Conservation (phyloP, 2,329 filamentous ascomycete species). For the Monosporascus sp. region DNA sequence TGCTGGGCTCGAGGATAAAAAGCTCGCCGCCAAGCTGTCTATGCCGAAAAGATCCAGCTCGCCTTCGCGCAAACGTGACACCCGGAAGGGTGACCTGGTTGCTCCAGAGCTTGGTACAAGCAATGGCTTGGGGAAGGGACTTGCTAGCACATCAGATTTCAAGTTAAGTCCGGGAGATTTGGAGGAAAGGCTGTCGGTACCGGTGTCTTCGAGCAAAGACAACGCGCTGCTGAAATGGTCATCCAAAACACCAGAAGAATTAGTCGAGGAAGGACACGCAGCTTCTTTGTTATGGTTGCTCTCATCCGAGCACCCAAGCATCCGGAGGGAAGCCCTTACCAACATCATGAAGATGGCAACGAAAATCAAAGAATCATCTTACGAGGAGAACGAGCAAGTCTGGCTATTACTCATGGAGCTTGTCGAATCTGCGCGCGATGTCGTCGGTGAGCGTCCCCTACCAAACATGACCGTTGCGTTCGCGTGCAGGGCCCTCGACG, state of each 20-base stretch:
- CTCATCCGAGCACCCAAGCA: slow-evolving; percentile 67
- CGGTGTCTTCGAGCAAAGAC: slow-evolving; percentile 44
- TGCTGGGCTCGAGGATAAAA: slow-evolving; percentile 29
- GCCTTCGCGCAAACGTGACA: not conserved
- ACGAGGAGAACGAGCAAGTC: slow-evolving; percentile 71
- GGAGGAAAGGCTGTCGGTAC: slow-evolving; percentile 45
- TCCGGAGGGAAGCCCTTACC: slow-evolving; percentile 72
- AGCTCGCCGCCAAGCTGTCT: slow-evolving; percentile 28
- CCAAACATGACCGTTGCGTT: slow-evolving; percentile 75
- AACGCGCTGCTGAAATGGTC: slow-evolving; percentile 61
- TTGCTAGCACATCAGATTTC: slow-evolving; percentile 4
- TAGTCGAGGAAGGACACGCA: slow-evolving; percentile 72
- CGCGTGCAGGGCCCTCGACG: slow-evolving; percentile 61
- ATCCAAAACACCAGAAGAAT: slow-evolving; percentile 70
- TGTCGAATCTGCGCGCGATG: slow-evolving; percentile 62
- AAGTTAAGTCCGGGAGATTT: slow-evolving; percentile 40
- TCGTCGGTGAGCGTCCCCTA: slow-evolving; percentile 53
- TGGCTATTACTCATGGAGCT: slow-evolving; percentile 78
- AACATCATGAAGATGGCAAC: slow-evolving; percentile 62
- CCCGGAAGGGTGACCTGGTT: not conserved
- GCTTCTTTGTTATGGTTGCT: slow-evolving; percentile 68
- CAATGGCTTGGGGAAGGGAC: not conserved
- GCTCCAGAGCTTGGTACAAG: not conserved
- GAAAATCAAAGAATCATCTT: slow-evolving; percentile 62
- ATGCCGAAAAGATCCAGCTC: slow-evolving; percentile 12